Evolutionary conservation across 1,284 basidiomycete genomes (phyloP).

Genomic region (Puccinia hordei): DNA sequence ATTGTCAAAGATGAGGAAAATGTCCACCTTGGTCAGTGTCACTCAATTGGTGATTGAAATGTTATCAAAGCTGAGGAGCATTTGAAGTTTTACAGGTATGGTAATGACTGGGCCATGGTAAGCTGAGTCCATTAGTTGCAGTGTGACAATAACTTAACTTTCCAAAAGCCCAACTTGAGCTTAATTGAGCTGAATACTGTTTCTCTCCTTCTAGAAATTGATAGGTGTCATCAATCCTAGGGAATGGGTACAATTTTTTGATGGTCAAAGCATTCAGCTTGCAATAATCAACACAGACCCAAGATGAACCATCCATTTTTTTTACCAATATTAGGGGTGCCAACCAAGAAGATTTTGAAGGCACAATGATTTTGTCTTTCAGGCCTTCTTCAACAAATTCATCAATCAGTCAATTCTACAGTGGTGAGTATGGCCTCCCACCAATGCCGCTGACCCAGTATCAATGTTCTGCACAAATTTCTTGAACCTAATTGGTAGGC

Average conservation of each 20-base stretch:
- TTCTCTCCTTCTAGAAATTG: not conserved
- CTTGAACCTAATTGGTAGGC: not conserved
- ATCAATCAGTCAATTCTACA: not conserved
- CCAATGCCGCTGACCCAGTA: not conserved
- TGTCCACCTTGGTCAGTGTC: too few relatives aligned
- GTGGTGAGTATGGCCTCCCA: not conserved
- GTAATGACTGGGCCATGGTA: too few relatives aligned
- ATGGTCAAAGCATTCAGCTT: constrained; percentile 9
- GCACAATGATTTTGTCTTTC: not conserved
- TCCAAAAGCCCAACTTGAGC: not conserved
- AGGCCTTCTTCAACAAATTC: constrained; percentile 23
- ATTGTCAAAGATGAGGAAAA: too few relatives aligned
- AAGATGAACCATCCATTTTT: not conserved
- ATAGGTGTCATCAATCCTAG: too few relatives aligned
- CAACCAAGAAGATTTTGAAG: not conserved
- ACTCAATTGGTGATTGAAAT: too few relatives aligned
- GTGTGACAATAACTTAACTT: not conserved
- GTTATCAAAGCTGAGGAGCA: too few relatives aligned
- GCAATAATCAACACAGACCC: constrained; percentile 3
- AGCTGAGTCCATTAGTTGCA: too few relatives aligned
- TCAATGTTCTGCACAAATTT: constrained; percentile 17
- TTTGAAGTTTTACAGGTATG: too few relatives aligned
- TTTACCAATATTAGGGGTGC: too few relatives aligned
- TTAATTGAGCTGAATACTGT: constrained; percentile 21
- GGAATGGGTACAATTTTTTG: constrained; percentile 4